Percentiles rank a stretch among this genome's conserved stretches.
Evolutionary conservation across 2,329 filamentous ascomycete species (phyloP).

Genomic region (Hysterium pulicare): DNA sequence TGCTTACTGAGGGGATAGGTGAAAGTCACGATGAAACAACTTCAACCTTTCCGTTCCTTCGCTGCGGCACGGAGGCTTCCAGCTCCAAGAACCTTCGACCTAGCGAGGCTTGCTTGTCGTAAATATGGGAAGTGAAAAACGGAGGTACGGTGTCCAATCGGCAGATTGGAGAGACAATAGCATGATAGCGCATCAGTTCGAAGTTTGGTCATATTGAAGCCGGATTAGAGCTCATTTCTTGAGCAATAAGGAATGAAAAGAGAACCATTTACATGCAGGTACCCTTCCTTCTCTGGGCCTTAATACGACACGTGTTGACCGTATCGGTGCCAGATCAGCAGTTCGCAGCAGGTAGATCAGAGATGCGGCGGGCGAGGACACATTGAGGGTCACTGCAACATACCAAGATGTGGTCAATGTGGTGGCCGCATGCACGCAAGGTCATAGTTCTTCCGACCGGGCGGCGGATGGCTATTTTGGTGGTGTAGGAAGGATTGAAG

Average conservation of each 20-base stretch:
- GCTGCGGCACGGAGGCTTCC: too few relatives aligned
- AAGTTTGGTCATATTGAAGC: not conserved
- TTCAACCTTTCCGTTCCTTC: too few relatives aligned
- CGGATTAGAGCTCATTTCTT: not conserved
- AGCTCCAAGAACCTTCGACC: too few relatives aligned
- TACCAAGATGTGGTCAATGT: not conserved
- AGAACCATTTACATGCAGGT: not conserved
- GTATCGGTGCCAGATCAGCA: not conserved
- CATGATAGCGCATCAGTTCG: not conserved
- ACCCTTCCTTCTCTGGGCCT: too few relatives aligned
- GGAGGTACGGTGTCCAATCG: too few relatives aligned
- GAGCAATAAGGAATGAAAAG: not conserved
- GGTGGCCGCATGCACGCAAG: not conserved
- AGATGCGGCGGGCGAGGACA: not conserved
- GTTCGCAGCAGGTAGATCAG: not conserved
- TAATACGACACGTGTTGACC: too few relatives aligned
- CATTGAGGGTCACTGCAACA: not conserved
- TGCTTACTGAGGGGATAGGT: too few relatives aligned
- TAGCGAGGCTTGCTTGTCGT: too few relatives aligned
- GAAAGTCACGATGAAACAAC: too few relatives aligned
- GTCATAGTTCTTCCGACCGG: not conserved
- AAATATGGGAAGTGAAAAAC: not conserved
- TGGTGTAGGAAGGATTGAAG: too few relatives aligned
- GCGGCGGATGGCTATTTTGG: not conserved
- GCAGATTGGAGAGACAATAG: not conserved